Conservation (phyloP, 2,329 filamentous ascomycete genomes). For the Curvularia lunata region DNA sequence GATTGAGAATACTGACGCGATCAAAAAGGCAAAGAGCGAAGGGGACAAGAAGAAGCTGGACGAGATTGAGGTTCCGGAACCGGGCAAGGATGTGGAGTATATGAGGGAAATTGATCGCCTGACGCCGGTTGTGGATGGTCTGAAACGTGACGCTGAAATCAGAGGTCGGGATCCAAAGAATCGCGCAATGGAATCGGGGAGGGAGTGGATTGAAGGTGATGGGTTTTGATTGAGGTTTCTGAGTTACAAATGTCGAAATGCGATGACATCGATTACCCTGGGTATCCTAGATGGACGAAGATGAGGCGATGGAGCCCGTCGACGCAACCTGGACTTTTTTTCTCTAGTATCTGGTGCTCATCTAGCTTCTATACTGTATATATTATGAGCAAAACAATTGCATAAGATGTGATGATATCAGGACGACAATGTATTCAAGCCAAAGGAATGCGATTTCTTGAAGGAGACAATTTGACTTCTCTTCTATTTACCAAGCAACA, state of each 20-base stretch:
- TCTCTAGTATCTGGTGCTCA: background rate
- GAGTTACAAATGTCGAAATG: background rate
- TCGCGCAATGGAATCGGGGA: conserved; percentile 60
- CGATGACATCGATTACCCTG: background rate
- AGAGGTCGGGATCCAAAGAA: conserved; percentile 59
- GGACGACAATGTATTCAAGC: background rate
- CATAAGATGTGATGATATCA: background rate
- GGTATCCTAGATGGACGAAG: background rate
- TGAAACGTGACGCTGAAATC: conserved; percentile 55
- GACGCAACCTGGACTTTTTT: no score
- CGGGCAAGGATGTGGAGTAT: conserved; percentile 54
- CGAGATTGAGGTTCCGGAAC: conserved; percentile 47
- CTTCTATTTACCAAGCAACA: background rate
- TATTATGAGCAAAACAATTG: background rate
- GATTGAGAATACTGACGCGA: conserved; percentile 47
- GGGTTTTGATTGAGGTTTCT: conserved; percentile 53
- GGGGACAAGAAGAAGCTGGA: conserved; percentile 39
- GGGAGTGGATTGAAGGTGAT: conserved; percentile 62
- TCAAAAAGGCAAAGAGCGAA: conserved; percentile 40
- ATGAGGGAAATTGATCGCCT: conserved; percentile 54
- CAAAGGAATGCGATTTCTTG: background rate
- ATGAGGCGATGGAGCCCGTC: no score
- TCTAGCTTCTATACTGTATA: background rate
- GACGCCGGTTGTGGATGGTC: conserved; percentile 50
- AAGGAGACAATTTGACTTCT: background rate